Conservation (phyloP, 306 rosid species). For the Acacia melanoxylon region DNA sequence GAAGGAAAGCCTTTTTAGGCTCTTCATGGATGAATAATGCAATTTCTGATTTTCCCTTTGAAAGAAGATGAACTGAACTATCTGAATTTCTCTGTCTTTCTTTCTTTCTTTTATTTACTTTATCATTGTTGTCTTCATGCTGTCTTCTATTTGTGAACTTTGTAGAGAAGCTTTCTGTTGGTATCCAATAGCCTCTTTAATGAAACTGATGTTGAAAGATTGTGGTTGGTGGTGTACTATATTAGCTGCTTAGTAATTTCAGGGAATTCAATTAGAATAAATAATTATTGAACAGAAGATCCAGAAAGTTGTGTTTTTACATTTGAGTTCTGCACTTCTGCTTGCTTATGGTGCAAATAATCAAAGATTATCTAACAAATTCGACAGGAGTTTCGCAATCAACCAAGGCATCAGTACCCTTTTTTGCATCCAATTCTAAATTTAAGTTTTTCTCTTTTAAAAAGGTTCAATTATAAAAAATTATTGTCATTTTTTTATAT, state of each 20-base stretch:
- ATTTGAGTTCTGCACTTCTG: background rate
- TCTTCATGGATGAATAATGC: background rate
- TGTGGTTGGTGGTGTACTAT: background rate
- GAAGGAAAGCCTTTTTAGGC: constrained; percentile 31
- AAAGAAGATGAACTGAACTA: background rate
- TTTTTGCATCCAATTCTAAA: no score
- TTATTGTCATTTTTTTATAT: no score
- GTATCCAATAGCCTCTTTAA: background rate
- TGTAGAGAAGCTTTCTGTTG: background rate
- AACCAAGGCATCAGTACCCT: no score
- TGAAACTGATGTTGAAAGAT: background rate
- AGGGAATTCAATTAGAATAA: background rate
- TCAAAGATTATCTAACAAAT: background rate
- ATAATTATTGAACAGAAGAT: background rate
- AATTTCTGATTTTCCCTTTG: background rate
- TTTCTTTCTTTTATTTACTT: background rate
- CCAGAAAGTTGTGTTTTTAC: background rate
- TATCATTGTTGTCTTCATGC: background rate
- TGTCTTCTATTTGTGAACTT: background rate
- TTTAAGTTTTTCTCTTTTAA: no score
- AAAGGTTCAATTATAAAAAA: no score
- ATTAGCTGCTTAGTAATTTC: background rate
- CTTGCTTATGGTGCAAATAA: background rate
- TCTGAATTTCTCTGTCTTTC: background rate
- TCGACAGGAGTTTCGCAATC: no score